phyloP scores from a whole-genome alignment of 148 eudicot genomes.

The Rhododendron henanense region DNA sequence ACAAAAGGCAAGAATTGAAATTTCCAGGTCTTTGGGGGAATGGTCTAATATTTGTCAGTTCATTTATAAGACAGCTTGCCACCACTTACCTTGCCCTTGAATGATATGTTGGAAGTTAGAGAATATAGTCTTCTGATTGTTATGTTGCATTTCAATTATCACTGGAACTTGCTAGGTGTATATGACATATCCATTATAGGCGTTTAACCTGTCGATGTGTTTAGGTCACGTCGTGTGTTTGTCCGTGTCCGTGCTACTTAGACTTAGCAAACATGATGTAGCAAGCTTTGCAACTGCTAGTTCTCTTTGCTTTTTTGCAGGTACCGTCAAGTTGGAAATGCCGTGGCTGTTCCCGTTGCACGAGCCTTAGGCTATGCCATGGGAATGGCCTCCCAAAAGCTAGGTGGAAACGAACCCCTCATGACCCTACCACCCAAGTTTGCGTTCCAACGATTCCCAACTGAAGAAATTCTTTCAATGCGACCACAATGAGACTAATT shows the following conservation, averaged over 20 bases:
- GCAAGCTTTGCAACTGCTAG: background rate
- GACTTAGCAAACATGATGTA: background rate
- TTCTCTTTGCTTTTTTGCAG: slow-evolving; percentile 24
- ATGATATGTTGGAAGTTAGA: background rate
- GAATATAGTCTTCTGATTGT: background rate
- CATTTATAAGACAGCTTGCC: background rate
- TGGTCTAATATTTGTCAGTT: background rate
- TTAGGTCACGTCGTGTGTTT: background rate
- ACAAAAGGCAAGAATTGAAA: background rate
- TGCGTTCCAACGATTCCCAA: slow-evolving; percentile 33
- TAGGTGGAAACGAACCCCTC: slow-evolving; percentile 48
- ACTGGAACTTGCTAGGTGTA: background rate
- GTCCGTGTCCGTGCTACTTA: background rate
- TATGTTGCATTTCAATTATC: background rate
- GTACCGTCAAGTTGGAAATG: slow-evolving; percentile 94
- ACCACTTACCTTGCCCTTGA: background rate
- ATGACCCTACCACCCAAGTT: slow-evolving; percentile 76
- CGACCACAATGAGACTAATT: background rate
- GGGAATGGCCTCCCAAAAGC: slow-evolving; percentile 71
- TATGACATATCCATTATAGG: background rate
- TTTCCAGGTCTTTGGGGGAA: background rate
- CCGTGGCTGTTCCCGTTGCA: slow-evolving; percentile 82
- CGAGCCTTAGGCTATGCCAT: slow-evolving; percentile 81
- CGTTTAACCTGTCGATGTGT: background rate
- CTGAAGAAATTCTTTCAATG: background rate